Evolutionary conservation across 2,329 filamentous ascomycete genomes (phyloP).

Genomic region (Polytolypa hystricis): DNA sequence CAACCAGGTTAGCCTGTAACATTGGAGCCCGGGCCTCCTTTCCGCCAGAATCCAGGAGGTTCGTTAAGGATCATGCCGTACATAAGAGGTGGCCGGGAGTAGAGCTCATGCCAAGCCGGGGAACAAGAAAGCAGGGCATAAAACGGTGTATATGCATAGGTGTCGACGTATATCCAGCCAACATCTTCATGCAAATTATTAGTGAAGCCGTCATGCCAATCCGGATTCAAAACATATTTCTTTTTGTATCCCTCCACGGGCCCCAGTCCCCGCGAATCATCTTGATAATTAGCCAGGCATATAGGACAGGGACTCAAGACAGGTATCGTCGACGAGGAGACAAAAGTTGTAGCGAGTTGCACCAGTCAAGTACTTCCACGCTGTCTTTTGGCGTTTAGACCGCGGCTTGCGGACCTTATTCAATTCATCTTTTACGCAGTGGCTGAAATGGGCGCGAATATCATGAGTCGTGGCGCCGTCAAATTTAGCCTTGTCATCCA

Average conservation of each 20-base stretch:
- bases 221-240: constrained; percentile 10
- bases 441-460: constrained; percentile 11
- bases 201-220: constrained; percentile 12
- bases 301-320: constrained; percentile 11
- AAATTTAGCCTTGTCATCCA: constrained; percentile 8
- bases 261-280: constrained; percentile 10
- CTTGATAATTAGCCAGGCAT: constrained; percentile 11
- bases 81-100: neutral
- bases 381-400: neutral
- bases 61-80: neutral
- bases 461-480: constrained; percentile 8
- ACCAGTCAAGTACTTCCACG: neutral
- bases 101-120: constrained; percentile 1
- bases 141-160: neutral
- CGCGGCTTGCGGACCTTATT: neutral
- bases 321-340: constrained; percentile 14
- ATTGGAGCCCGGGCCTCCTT: too few species aligned
- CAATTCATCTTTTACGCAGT: constrained; percentile 6
- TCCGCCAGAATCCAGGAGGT: constrained; percentile 2
- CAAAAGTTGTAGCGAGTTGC: constrained; percentile 12
- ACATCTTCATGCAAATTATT: constrained; percentile 11
- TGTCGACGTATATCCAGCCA: constrained; percentile 12
- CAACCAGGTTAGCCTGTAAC: too few species aligned
- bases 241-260: constrained; percentile 6
- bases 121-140: constrained; percentile 2